Conservation (phyloP, 306 rosid species). For the Cucurbita maxima region DNA sequence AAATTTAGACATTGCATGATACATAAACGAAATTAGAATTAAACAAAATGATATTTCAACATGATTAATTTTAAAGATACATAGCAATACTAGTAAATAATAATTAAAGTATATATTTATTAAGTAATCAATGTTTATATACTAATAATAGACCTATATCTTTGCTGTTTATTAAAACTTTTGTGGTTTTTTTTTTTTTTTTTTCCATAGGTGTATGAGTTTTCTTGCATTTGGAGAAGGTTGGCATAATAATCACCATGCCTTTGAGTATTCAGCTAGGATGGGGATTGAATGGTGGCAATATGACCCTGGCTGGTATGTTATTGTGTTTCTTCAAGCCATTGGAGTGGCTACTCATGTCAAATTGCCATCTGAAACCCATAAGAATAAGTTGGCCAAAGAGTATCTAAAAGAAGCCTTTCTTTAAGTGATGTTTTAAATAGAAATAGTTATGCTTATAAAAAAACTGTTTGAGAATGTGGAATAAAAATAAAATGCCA, state of each 20-base stretch:
- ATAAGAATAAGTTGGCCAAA: constrained; percentile 17
- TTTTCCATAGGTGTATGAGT: not conserved
- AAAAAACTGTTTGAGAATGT: not conserved
- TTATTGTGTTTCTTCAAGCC: constrained; percentile 32
- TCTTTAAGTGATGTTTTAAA: not conserved
- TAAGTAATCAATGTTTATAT: no score
- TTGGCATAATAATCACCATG: not conserved
- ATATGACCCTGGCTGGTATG: constrained; percentile 42
- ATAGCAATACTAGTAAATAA: no score
- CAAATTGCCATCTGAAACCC: constrained; percentile 33
- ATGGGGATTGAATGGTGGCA: constrained; percentile 43
- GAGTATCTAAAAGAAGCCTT: no score
- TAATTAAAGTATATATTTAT: no score
- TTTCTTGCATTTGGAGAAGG: not conserved
- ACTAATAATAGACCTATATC: no score
- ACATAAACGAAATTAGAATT: no score
- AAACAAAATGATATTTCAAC: no score
- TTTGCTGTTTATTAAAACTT: no score
- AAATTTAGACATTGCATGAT: no score
- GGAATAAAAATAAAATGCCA: not conserved
- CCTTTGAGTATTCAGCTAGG: not conserved
- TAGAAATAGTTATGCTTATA: no score
- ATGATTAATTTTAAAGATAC: no score
- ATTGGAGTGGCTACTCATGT: constrained; percentile 42
- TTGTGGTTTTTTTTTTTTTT: no score